phyloP scores from a whole-genome alignment of 1,284 basidiomycete genomes.

The Ceratobasidium sp. region DNA sequence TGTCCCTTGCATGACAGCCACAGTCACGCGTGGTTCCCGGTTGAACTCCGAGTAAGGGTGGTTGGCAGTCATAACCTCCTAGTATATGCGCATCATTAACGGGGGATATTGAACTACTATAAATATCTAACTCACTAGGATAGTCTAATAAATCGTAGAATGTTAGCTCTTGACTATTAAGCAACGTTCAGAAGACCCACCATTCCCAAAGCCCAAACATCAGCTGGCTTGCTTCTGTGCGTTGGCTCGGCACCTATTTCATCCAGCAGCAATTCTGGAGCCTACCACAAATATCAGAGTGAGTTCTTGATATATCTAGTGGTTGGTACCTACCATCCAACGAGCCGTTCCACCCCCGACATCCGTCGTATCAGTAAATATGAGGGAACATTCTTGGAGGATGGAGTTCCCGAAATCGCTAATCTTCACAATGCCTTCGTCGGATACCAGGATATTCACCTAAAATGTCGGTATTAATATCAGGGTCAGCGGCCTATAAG shows the following conservation, averaged over 20 bases:
- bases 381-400: background rate
- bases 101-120: background rate
- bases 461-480: background rate
- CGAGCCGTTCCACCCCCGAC: slow-evolving; percentile 5
- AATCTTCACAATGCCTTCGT: slow-evolving; percentile 11
- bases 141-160: background rate
- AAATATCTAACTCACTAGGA: background rate
- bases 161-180: background rate
- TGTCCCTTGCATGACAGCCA: background rate
- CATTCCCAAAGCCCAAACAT: slow-evolving; percentile 30
- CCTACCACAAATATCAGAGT: background rate
- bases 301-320: background rate
- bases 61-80: slow-evolving; percentile 1
- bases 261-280: background rate
- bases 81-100: background rate
- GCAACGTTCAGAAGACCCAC: background rate
- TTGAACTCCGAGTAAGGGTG: background rate
- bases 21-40: background rate
- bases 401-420: slow-evolving; percentile 27
- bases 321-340: slow-evolving; percentile 1
- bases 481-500: background rate
- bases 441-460: slow-evolving; percentile 17
- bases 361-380: slow-evolving; percentile 11
- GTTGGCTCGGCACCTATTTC: background rate
- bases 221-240: slow-evolving; percentile 15